phyloP scores from a whole-genome alignment of 148 eudicot genomes.

The Rhododendron henanense region DNA sequence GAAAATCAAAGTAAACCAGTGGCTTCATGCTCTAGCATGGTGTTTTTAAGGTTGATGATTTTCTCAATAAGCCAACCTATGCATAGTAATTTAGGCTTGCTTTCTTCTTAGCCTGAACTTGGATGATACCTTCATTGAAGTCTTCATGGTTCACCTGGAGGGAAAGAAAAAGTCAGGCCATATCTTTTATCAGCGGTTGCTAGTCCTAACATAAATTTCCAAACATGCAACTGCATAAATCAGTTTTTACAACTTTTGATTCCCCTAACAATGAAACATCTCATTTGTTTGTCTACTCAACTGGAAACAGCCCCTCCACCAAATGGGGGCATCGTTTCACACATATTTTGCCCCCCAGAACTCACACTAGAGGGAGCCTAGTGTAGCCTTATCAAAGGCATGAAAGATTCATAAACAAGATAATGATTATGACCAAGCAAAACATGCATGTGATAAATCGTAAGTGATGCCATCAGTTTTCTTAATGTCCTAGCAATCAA shows the following conservation, averaged over 20 bases:
- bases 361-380: neutral
- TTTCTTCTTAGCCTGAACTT: conserved; percentile 98
- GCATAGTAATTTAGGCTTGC: conserved; percentile 94
- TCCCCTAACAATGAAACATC: neutral
- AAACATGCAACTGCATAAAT: neutral
- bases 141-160: conserved; percentile 91
- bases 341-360: neutral
- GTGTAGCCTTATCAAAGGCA: neutral
- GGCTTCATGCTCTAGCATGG: neutral
- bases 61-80: conserved; percentile 21
- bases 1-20: neutral
- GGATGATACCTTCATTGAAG: conserved; percentile 95
- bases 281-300: neutral
- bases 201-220: neutral
- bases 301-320: neutral
- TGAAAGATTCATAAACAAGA: neutral
- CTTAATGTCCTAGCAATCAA: neutral
- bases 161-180: neutral
- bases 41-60: neutral
- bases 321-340: neutral
- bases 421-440: neutral
- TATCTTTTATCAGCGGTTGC: neutral
- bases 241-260: neutral
- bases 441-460: neutral
- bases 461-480: neutral